Percentiles rank a stretch among this genome's conserved stretches.
phyloP scores from a whole-genome alignment of 306 rosid species.

The Sechiopsis laciniata region DNA sequence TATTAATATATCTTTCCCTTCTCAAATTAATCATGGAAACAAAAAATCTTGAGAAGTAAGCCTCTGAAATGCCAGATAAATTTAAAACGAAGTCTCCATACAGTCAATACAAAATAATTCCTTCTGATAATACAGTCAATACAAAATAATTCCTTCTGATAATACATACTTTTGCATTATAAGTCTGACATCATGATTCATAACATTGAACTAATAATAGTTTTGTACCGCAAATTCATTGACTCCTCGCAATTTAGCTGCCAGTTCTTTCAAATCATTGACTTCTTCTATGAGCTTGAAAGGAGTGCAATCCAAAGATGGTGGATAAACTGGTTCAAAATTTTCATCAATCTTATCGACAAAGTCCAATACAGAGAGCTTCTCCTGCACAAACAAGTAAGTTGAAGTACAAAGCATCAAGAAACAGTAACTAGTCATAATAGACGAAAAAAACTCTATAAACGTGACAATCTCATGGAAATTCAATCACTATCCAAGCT shows the following conservation, averaged over 20 bases:
- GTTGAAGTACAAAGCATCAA: slow-evolving; percentile 14
- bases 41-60: not conserved
- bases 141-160: not conserved
- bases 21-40: not conserved
- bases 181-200: not conserved
- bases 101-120: not conserved
- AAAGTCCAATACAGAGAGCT: slow-evolving; percentile 56
- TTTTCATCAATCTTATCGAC: slow-evolving; percentile 46
- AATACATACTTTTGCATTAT: not conserved
- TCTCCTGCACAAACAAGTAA: slow-evolving; percentile 42
- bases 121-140: not conserved
- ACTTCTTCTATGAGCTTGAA: slow-evolving; percentile 73
- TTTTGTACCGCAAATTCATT: slow-evolving; percentile 73
- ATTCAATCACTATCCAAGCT: not conserved
- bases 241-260: slow-evolving; percentile 60
- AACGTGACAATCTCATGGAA: not conserved
- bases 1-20: not conserved
- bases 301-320: slow-evolving; percentile 51
- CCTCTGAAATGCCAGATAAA: not conserved
- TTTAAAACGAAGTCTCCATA: not conserved
- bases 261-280: slow-evolving; percentile 71
- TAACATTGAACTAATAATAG: not conserved
- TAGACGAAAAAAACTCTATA: not conserved
- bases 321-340: slow-evolving; percentile 48
- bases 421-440: not conserved